A percentile compares a stretch with the other conserved stretches of the same genome.
Conservation (phyloP, 2,329 filamentous ascomycete species). For the Fusarium sp. region DNA sequence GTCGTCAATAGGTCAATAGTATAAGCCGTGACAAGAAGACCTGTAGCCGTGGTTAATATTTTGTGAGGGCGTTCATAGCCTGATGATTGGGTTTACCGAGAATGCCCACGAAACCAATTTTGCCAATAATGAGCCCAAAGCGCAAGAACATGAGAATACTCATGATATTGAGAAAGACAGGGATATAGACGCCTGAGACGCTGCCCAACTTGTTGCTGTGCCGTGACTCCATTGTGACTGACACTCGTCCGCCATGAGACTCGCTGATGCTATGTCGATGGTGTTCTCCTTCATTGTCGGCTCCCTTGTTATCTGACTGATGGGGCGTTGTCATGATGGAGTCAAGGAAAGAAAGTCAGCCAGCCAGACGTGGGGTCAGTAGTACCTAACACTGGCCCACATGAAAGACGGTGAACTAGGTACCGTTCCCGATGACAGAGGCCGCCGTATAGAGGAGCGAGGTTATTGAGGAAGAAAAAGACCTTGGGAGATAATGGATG, state of each 20-base stretch:
- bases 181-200: conserved; percentile 86
- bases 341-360: conserved; percentile 17
- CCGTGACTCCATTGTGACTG: conserved; percentile 54
- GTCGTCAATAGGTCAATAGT: conserved; percentile 86
- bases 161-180: conserved; percentile 89
- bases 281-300: conserved; percentile 25
- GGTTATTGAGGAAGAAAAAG: conserved; percentile 15
- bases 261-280: conserved; percentile 19
- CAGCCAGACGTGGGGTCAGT: conserved; percentile 39
- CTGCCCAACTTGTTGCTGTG: conserved; percentile 78
- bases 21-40: conserved; percentile 82
- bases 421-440: conserved; percentile 7
- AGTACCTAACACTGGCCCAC: conserved; percentile 28
- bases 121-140: conserved; percentile 87
- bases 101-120: conserved; percentile 84
- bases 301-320: conserved; percentile 33
- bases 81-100: conserved; percentile 69
- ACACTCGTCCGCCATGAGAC: conserved; percentile 29
- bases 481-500: conserved; percentile 23
- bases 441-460: conserved; percentile 6
- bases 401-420: conserved; percentile 24
- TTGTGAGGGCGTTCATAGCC: not conserved
- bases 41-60: conserved; percentile 57
- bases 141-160: conserved; percentile 94
- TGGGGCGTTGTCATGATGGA: conserved; percentile 44